A percentile compares a stretch with the other conserved stretches of the same genome.
phyloP scores from a whole-genome alignment of 139 green algal species.

The Chlamydomonas asymmetrica region DNA sequence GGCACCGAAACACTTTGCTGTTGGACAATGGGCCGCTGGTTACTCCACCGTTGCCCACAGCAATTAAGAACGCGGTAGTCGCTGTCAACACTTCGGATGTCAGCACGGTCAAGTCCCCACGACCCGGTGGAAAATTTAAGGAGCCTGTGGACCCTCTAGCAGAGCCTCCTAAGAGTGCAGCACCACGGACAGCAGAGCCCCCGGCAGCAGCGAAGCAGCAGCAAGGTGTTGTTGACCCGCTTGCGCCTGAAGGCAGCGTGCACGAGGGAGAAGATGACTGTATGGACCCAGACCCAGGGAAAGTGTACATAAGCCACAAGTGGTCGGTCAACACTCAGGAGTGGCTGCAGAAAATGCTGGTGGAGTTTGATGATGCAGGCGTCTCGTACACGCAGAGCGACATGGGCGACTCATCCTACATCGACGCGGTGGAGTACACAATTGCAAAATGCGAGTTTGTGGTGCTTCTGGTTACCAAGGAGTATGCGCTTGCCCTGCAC shows the following conservation, averaged over 20 bases:
- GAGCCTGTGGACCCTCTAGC: neutral
- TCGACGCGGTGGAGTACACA: conserved; percentile 6
- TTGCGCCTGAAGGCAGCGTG: neutral
- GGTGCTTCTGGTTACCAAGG: neutral
- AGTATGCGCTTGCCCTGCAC: neutral
- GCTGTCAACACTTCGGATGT: neutral
- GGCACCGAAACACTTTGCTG: neutral
- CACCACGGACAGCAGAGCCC: neutral
- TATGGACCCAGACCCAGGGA: neutral
- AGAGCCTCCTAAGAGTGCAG: neutral
- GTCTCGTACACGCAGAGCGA: conserved; percentile 8
- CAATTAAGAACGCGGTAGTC: neutral
- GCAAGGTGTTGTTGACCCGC: neutral
- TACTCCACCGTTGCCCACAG: neutral
- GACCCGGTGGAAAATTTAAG: neutral
- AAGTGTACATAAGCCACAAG: conserved; percentile 12
- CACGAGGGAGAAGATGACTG: neutral
- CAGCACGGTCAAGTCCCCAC: neutral
- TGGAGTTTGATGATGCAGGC: neutral
- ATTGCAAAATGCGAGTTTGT: conserved; percentile 1
- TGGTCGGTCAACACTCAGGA: conserved; percentile 6
- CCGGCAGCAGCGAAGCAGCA: neutral
- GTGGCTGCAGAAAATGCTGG: neutral
- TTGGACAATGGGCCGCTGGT: neutral
- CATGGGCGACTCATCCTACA: neutral